These are phyloP conservation scores for Amphichorda felina DNA, from an alignment of 2,329 filamentous ascomycete species.

Conservation along the genomic window DNA sequence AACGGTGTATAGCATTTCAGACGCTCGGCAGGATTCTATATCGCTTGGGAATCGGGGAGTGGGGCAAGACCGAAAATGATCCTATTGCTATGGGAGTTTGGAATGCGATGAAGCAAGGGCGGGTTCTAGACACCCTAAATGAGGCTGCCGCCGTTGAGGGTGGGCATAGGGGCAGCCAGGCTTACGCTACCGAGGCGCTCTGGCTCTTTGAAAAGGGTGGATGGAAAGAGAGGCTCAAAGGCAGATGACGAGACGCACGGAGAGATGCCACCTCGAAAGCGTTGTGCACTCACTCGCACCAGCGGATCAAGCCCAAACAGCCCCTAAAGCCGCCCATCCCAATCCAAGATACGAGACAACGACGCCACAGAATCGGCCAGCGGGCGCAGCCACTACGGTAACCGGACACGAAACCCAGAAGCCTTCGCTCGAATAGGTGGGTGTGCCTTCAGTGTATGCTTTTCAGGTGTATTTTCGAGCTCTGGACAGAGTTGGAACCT, in stretches of 20 bases:
- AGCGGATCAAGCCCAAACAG: too few species aligned
- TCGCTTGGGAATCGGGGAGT: slow-evolving; percentile 62
- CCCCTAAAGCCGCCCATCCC: too few species aligned
- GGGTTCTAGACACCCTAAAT: slow-evolving; percentile 64
- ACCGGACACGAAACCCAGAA: too few species aligned
- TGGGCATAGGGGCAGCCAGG: slow-evolving; percentile 67
- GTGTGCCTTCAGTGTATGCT: too few species aligned
- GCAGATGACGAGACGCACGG: slow-evolving; percentile 39
- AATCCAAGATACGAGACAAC: too few species aligned
- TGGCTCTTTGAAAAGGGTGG: slow-evolving; percentile 71
- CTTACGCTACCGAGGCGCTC: slow-evolving; percentile 78
- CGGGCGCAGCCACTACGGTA: too few species aligned
- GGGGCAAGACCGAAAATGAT: slow-evolving; percentile 45
- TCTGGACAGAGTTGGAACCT: too few species aligned
- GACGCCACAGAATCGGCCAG: too few species aligned
- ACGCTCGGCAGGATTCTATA: slow-evolving; percentile 79
- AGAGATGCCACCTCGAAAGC: too few species aligned
- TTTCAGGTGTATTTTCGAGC: too few species aligned
- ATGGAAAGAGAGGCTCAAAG: slow-evolving; percentile 52
- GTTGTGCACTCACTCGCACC: too few species aligned
- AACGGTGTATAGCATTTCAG: slow-evolving; percentile 86
- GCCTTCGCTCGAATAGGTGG: too few species aligned
- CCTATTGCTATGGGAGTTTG: slow-evolving; percentile 70
- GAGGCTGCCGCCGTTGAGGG: slow-evolving; percentile 60
- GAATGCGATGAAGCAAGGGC: slow-evolving; percentile 64